phyloP scores from a whole-genome alignment of 768 basidiomycete species.

The Tulasnella sp. region DNA sequence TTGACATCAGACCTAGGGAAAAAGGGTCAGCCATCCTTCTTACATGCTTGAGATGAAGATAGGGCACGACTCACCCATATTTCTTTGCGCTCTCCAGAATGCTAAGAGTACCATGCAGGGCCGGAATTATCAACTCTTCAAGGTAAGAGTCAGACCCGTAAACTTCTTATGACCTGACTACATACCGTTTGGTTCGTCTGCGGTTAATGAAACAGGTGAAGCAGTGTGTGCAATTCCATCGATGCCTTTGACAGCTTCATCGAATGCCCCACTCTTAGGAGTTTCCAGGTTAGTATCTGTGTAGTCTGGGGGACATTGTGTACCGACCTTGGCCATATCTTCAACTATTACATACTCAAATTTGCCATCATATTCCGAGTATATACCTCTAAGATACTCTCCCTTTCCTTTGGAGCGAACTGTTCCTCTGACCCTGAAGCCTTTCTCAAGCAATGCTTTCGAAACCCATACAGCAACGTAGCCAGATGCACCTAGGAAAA shows the following conservation, averaged over 20 bases:
- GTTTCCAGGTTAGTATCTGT: not conserved
- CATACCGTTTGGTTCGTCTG: constrained; percentile 18
- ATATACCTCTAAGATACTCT: constrained; percentile 4
- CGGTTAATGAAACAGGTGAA: constrained; percentile 23
- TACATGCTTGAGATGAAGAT: not conserved
- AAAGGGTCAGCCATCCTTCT: constrained; percentile 18
- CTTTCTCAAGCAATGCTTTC: constrained; percentile 2
- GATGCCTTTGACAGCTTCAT: constrained; percentile 18
- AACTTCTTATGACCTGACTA: not conserved
- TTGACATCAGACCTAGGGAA: constrained; percentile 42
- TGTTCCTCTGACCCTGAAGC: constrained; percentile 1
- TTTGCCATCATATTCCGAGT: constrained; percentile 1
- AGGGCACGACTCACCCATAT: constrained; percentile 21
- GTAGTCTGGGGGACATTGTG: constrained; percentile 18
- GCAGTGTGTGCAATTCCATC: constrained; percentile 21
- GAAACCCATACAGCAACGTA: not conserved
- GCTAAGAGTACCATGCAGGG: constrained; percentile 26
- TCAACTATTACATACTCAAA: constrained; percentile 16
- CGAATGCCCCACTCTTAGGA: constrained; percentile 11
- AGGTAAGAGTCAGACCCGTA: not conserved
- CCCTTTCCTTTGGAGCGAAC: constrained; percentile 15
- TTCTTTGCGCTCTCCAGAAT: constrained; percentile 24
- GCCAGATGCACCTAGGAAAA: not conserved
- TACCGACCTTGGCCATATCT: constrained; percentile 17
- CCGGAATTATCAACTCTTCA: constrained; percentile 21